Evolutionary conservation across 2,329 filamentous ascomycete genomes (phyloP).

Genomic region (Hypoxylon sp.): DNA sequence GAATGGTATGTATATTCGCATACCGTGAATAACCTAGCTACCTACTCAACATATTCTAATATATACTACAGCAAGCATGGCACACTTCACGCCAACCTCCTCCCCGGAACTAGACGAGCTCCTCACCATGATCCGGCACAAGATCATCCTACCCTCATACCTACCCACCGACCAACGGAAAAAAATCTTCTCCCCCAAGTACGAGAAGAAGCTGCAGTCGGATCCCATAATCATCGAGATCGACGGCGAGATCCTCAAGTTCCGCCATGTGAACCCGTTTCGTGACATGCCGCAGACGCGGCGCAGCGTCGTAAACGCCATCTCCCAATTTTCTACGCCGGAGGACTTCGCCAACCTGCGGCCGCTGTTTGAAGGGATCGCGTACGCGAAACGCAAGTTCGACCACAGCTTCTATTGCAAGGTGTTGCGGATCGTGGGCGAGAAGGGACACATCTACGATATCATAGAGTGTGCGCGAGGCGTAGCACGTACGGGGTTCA

Average conservation of each 20-base stretch:
- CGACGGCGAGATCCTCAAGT: conserved; percentile 69
- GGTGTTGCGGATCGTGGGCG: conserved; percentile 61
- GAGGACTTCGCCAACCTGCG: conserved; percentile 69
- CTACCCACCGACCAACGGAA: conserved; percentile 68
- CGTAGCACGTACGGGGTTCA: conserved; percentile 63
- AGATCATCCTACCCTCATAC: conserved; percentile 74
- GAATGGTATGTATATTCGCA: conserved; percentile 47
- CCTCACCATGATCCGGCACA: conserved; percentile 68
- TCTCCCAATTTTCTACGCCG: conserved; percentile 63
- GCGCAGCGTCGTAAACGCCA: conserved; percentile 56
- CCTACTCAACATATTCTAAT: conserved; percentile 10
- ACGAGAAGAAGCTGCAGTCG: conserved; percentile 64
- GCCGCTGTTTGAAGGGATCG: conserved; percentile 66
- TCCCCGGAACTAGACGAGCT: conserved; percentile 67
- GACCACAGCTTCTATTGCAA: conserved; percentile 54
- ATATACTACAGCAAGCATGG: conserved; percentile 51
- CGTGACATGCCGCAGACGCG: conserved; percentile 62
- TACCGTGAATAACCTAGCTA: not conserved
- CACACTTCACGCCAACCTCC: conserved; percentile 67
- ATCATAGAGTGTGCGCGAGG: conserved; percentile 67
- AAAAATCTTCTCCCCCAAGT: conserved; percentile 65
- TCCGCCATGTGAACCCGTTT: conserved; percentile 63
- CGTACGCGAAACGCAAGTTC: conserved; percentile 60
- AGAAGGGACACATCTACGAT: conserved; percentile 60
- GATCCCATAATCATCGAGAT: conserved; percentile 73